Evolutionary conservation across 116 monocot genomes (phyloP).

Genomic region (Posidonia oceanica): DNA sequence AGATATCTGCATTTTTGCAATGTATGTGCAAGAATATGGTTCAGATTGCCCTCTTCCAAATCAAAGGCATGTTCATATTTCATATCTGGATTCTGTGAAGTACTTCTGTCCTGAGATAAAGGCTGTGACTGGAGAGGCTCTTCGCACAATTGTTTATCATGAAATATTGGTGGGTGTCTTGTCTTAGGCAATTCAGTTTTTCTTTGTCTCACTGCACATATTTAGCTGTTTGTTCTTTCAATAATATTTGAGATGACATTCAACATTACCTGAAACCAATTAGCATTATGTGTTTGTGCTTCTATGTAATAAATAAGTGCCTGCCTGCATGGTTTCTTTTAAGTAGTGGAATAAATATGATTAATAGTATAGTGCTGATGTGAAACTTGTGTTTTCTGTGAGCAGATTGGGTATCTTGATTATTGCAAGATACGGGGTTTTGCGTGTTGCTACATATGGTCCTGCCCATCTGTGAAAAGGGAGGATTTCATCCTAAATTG

Average conservation of each 20-base stretch:
- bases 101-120: conserved; percentile 64
- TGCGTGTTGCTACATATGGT: conserved; percentile 68
- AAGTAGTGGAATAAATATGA: too few species aligned
- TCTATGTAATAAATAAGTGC: too few species aligned
- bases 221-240: too few species aligned
- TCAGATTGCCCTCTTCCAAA: conserved; percentile 52
- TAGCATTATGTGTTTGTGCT: too few species aligned
- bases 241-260: too few species aligned
- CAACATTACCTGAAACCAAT: too few species aligned
- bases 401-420: conserved; percentile 64
- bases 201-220: too few species aligned
- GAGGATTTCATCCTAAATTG: conserved; percentile 73
- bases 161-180: conserved; percentile 53
- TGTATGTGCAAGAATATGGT: conserved; percentile 84
- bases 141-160: conserved; percentile 74
- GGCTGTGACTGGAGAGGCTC: conserved; percentile 56
- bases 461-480: conserved; percentile 50
- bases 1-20: conserved; percentile 65
- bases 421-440: conserved; percentile 60
- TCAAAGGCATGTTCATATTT: conserved; percentile 61
- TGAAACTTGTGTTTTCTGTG: not conserved
- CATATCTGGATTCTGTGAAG: conserved; percentile 79
- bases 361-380: too few species aligned
- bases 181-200: too few species aligned
- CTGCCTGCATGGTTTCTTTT: too few species aligned